Conservation (phyloP, 768 basidiomycete species). For the Terana coerulea region DNA sequence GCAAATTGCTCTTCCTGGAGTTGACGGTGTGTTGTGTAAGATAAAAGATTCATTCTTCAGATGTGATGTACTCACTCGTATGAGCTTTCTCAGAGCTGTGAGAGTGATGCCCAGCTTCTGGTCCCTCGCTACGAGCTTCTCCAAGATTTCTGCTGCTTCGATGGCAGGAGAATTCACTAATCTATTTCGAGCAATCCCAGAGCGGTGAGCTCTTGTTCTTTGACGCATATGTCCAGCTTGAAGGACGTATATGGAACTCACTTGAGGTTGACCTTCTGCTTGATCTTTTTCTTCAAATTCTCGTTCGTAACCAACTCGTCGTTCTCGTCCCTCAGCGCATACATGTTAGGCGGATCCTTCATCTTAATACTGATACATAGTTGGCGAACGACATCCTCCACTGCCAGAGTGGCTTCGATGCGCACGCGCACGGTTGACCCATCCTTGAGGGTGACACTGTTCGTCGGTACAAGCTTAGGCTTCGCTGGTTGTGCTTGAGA, state of each 20-base stretch:
- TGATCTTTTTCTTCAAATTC: slow-evolving; percentile 80
- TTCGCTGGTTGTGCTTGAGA: slow-evolving; percentile 32
- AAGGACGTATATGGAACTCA: too few relatives aligned
- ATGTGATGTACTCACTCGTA: slow-evolving; percentile 49
- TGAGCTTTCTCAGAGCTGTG: slow-evolving; percentile 76
- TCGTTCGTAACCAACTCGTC: slow-evolving; percentile 86
- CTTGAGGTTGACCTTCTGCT: slow-evolving; percentile 74
- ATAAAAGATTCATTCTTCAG: background rate
- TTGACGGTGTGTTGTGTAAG: too few relatives aligned
- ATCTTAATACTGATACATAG: slow-evolving; percentile 80
- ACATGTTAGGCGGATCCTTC: slow-evolving; percentile 66
- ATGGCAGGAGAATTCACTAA: slow-evolving; percentile 77
- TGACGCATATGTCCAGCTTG: too few relatives aligned
- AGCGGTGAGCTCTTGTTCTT: too few relatives aligned
- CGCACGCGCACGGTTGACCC: slow-evolving; percentile 75
- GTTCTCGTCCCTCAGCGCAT: slow-evolving; percentile 76
- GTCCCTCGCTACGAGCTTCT: slow-evolving; percentile 60
- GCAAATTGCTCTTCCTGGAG: slow-evolving; percentile 85
- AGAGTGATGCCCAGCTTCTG: slow-evolving; percentile 65
- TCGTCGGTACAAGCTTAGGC: slow-evolving; percentile 69
- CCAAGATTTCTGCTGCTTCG: slow-evolving; percentile 74
- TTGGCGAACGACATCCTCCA: slow-evolving; percentile 81
- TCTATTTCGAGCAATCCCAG: too few relatives aligned
- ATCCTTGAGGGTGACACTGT: slow-evolving; percentile 75
- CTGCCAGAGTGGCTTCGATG: slow-evolving; percentile 80